phyloP scores from a whole-genome alignment of 2,329 filamentous ascomycete genomes.

The Phialemonium atrogriseum region DNA sequence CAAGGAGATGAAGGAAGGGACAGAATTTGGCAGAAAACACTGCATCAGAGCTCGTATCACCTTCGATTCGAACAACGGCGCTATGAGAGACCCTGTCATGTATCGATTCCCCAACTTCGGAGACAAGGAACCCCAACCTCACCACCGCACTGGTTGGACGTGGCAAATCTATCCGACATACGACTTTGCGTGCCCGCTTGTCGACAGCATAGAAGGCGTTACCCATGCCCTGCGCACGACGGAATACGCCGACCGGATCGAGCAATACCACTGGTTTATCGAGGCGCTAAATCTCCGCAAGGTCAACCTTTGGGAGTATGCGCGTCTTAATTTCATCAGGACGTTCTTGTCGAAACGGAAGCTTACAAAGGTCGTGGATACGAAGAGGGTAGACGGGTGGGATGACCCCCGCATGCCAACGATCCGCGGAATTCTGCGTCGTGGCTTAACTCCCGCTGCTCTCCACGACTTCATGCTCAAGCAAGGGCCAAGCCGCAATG shows the following conservation, averaged over 20 bases:
- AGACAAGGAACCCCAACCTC: no score
- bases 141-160: conserved; percentile 69
- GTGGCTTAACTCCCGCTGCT: conserved; percentile 71
- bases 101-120: conserved; percentile 77
- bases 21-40: conserved; percentile 70
- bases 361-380: conserved; percentile 73
- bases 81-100: conserved; percentile 92
- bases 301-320: conserved; percentile 81
- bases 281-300: conserved; percentile 64
- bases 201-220: conserved; percentile 73
- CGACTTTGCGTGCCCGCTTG: conserved; percentile 76
- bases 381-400: conserved; percentile 72
- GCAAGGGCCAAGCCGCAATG: conserved; percentile 76
- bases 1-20: conserved; percentile 86
- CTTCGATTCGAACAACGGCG: conserved; percentile 86
- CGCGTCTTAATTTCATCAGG: conserved; percentile 74
- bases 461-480: conserved; percentile 78
- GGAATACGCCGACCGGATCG: conserved; percentile 81
- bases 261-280: conserved; percentile 81
- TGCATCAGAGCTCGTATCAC: conserved; percentile 95
- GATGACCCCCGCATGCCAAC: conserved; percentile 84
- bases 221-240: conserved; percentile 78
- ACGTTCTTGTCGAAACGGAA: conserved; percentile 83
- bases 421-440: conserved; percentile 67
- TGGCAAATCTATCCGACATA: conserved; percentile 89